Percentiles rank a stretch among this genome's conserved stretches.
phyloP scores from a whole-genome alignment of 1,284 basidiomycete genomes.

The Pholiota adiposa region DNA sequence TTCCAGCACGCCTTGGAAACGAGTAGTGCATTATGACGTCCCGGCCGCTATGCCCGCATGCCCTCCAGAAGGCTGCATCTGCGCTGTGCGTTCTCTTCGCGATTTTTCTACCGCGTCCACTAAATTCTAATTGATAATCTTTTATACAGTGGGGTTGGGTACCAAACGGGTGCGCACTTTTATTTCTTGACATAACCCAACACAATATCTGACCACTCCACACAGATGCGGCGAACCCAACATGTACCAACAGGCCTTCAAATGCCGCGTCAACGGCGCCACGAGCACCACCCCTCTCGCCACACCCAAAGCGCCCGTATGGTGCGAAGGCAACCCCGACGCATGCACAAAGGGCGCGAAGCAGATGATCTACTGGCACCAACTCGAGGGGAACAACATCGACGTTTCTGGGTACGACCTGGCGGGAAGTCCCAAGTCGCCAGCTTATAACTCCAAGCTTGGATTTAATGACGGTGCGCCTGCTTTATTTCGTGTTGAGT shows the following conservation, averaged over 20 bases:
- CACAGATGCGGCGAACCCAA: conserved; percentile 48
- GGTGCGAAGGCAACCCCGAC: conserved; percentile 46
- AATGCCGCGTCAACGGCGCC: conserved; percentile 46
- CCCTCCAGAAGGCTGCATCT: conserved; percentile 50
- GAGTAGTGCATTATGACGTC: conserved; percentile 46
- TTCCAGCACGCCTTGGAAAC: conserved; percentile 50
- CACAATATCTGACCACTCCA: not conserved
- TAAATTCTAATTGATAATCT: conserved; percentile 7
- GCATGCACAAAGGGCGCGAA: conserved; percentile 47
- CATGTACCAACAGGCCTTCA: conserved; percentile 47
- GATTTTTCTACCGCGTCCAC: conserved; percentile 33
- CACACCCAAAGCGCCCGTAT: conserved; percentile 41
- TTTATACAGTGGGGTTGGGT: conserved; percentile 48
- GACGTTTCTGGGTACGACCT: conserved; percentile 41
- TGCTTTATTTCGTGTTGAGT: conserved; percentile 1
- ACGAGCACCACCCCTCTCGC: conserved; percentile 39
- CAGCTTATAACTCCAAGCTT: conserved; percentile 47
- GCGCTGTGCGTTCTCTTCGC: conserved; percentile 45
- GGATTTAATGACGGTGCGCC: conserved; percentile 46
- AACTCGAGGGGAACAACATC: conserved; percentile 48
- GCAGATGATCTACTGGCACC: conserved; percentile 55
- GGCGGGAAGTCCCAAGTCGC: conserved; percentile 40
- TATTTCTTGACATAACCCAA: not conserved
- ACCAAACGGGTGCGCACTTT: conserved; percentile 32
- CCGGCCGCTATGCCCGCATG: conserved; percentile 51